Base-by-base conservation (phyloP, 176 grass and related monocot species). In the Saccharum spontaneum region DNA sequence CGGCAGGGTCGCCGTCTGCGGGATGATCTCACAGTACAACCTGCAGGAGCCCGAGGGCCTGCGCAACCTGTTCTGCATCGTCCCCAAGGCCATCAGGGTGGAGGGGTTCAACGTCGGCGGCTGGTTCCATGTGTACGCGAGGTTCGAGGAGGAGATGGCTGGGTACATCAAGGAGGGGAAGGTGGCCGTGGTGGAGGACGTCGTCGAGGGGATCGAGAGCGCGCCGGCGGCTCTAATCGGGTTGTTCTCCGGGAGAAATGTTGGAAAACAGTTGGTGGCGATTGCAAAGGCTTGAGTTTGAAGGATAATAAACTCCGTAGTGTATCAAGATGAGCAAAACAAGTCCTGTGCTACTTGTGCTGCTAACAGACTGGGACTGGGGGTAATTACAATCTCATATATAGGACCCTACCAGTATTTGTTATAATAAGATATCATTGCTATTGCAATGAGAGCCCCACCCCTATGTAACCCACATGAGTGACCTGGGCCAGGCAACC, bases 11-110 rank as follows among this genome's bases (percentile, higher is more conserved):
- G 61, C 64, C 49, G 82, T 76, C 8, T 90, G 91, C 6, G 91
- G 91, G 10, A 78, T 94, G 83, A 89, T 94, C 8, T 94, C 92
- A 1, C 93, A 92, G 67, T 94, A 86, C 54, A 94, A 92, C 67
- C 78, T 88, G 24, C 0, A 38, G 45, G 62, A 92, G 24, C 48
- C 15, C 1, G 14, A 89, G 0, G 90, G 90, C 15, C 28, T 92
- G 14, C 74, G 26, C 69, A 94, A 94, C 74, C 20, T 92, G 39
- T 5, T 23, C 12, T 46, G 6, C 18, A 2, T 94, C 34, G 7
- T 86, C 6, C 1, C 71, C 1, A 94, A 89, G 52, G 24, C 46
- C 7, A 11, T 80, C 28, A 61, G 77, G 5, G 45, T 92, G 31
- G 72, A 94, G 67, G 92, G 92, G 2, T 88, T 92, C 22, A 0